Conservation (phyloP, 1,284 basidiomycete species). For the Pyrrhoderma lamaoense region DNA sequence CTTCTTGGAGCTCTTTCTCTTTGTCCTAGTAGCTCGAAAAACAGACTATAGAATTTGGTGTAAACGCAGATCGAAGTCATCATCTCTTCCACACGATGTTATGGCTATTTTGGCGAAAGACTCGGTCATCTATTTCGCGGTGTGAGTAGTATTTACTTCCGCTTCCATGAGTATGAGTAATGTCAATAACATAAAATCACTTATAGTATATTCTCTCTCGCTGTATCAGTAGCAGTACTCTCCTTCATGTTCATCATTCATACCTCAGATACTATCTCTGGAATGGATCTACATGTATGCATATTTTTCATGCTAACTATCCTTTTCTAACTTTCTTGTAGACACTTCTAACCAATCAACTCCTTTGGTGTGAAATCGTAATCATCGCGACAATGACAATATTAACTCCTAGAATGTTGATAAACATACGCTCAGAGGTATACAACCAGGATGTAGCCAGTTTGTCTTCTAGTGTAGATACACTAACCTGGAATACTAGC, state of each 20-base stretch:
- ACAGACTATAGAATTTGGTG: not conserved
- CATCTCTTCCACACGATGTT: not conserved
- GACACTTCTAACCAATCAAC: no score
- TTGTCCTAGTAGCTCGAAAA: not conserved
- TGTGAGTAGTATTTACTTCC: not conserved
- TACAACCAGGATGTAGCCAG: not conserved
- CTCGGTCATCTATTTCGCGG: not conserved
- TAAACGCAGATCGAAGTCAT: not conserved
- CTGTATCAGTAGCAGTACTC: no score
- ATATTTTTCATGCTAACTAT: no score
- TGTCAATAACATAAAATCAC: no score
- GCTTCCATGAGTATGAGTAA: no score
- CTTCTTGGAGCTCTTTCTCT: slow-evolving; percentile 1
- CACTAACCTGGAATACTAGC: no score
- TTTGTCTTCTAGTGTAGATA: no score
- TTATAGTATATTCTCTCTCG: no score
- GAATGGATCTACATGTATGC: no score
- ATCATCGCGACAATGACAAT: slow-evolving; percentile 4
- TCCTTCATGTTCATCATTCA: no score
- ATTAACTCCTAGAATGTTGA: slow-evolving; percentile 2
- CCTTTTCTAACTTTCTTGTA: no score
- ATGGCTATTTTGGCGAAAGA: not conserved
- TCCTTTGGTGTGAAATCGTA: not conserved
- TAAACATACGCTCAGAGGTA: not conserved
- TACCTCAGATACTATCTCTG: no score